These are phyloP conservation scores for Komagataella phaffii DNA, from an alignment of 805 yeast genomes.

Conservation along the genomic window DNA sequence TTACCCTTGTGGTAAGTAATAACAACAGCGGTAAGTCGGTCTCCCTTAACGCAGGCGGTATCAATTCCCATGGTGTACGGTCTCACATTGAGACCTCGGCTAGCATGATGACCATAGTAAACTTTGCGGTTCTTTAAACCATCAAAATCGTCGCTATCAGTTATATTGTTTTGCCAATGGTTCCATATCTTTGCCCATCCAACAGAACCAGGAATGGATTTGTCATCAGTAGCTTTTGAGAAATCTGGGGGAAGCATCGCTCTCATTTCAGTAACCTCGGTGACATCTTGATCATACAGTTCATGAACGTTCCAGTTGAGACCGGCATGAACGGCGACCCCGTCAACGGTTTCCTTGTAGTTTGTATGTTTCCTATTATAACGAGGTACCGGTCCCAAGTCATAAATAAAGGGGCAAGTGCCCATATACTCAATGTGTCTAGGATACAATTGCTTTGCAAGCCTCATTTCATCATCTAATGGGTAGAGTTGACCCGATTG, in stretches of 20 bases:
- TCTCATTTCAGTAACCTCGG: slow-evolving; percentile 56
- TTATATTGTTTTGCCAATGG: slow-evolving; percentile 7
- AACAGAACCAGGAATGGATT: slow-evolving; percentile 14
- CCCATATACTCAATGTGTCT: slow-evolving; percentile 49
- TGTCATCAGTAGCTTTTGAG: slow-evolving; percentile 38
- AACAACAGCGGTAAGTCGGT: slow-evolving; percentile 11
- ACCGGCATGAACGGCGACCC: slow-evolving; percentile 77
- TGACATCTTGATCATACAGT: slow-evolving; percentile 45
- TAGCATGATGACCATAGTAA: slow-evolving; percentile 84
- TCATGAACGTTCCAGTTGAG: slow-evolving; percentile 46
- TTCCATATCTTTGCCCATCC: slow-evolving; percentile 21
- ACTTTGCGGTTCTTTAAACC: slow-evolving; percentile 19
- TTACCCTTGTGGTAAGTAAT: neutral
- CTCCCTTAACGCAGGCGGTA: slow-evolving; percentile 46
- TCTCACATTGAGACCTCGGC: slow-evolving; percentile 52
- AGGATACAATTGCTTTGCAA: slow-evolving; percentile 43
- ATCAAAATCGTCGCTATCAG: neutral
- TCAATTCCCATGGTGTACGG: slow-evolving; percentile 72
- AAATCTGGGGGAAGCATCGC: slow-evolving; percentile 53
- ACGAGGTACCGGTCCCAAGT: slow-evolving; percentile 47
- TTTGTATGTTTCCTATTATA: slow-evolving; percentile 11
- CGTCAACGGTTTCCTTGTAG: slow-evolving; percentile 13
- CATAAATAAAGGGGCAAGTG: slow-evolving; percentile 48
- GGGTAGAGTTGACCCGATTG: slow-evolving; percentile 13
- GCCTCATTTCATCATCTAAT: slow-evolving; percentile 21